A percentile compares a stretch with the other conserved stretches of the same genome.
These are phyloP conservation scores for Sporisorium exsertum DNA, from an alignment of 1,284 basidiomycete genomes.

Conservation along the genomic window DNA sequence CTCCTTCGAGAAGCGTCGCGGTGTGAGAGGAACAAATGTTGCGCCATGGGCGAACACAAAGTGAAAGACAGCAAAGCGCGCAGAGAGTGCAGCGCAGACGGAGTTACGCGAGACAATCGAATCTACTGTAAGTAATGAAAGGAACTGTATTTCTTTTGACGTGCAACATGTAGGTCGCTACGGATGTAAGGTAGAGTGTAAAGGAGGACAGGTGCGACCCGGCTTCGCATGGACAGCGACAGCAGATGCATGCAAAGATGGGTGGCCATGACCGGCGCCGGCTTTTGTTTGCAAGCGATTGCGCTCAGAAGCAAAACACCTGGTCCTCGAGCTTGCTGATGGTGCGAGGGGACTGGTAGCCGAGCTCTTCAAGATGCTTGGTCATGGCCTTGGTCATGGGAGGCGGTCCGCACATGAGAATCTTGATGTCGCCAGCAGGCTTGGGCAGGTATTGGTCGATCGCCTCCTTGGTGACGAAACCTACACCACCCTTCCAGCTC, in stretches of 20 bases:
- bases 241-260: background rate
- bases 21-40: too few relatives aligned
- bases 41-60: too few relatives aligned
- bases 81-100: too few relatives aligned
- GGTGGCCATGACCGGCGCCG: background rate
- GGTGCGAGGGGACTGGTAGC: constrained; percentile 86
- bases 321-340: constrained; percentile 71
- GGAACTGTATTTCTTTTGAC: background rate
- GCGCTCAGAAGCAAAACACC: constrained; percentile 63
- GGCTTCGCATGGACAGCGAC: background rate
- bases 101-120: too few relatives aligned
- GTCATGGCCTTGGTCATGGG: constrained; percentile 98
- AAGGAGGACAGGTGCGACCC: background rate
- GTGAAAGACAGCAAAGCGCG: too few relatives aligned
- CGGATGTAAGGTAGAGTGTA: background rate
- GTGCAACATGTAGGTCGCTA: background rate
- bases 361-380: constrained; percentile 87
- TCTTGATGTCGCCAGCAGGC: constrained; percentile 66
- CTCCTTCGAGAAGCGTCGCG: too few relatives aligned
- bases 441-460: constrained; percentile 75
- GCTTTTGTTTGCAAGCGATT: background rate
- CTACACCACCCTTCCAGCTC: constrained; percentile 86
- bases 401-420: constrained; percentile 78
- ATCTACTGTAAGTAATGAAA: background rate
- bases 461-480: constrained; percentile 94